Base-by-base conservation (phyloP, 192 early-diverging fungal species). In the Coemansia sp. region DNA sequence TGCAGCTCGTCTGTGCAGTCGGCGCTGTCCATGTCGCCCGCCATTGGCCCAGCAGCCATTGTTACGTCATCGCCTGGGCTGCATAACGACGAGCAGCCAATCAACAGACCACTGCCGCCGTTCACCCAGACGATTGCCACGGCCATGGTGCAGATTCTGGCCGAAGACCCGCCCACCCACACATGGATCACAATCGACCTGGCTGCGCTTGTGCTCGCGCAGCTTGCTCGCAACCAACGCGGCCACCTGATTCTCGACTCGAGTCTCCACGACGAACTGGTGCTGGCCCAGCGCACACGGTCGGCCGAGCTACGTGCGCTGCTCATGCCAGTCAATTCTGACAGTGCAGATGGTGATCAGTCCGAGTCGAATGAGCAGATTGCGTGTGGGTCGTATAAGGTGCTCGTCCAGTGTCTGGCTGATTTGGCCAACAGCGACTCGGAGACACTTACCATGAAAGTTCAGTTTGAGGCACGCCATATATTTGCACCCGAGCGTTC, bases 401-500 rank as follows among this genome's bases (percentile, higher is more conserved):
- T 64, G 7, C 48, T 73, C 5, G 76, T 65, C 5, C 67, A 73
- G 57, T 64, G 76, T 19, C 60, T 79, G 52, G 52, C 66, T 3
- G 76, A 79, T 27, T 43, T 79, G 23, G 76, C 76, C 25, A 79
- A 79, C 64, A 70, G 67, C 48, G 61, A 48, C 43, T 23, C 71
- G 2, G 67, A 73, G 8, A 67, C 67, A 11, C 58, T 79, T 23
- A 45, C 63, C 4, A 69, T 61, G 51, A 79, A 79, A 23, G 60
- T 69, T 4, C 50, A 79, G 48, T 68, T 67, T 0, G 70, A 79
- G 54, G 66, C 64, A 12, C 66, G 67, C 9, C 66, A 73, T 27
- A 64, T 67, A 0, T 79, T 79, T 54, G 51, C 58, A 1, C 37
- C 39, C 48, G 38, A 38, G n/a, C 32, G 25, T 14, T n/a, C 41